phyloP scores from a whole-genome alignment of 805 yeast species.

The Suhomyces kilbournensis region DNA sequence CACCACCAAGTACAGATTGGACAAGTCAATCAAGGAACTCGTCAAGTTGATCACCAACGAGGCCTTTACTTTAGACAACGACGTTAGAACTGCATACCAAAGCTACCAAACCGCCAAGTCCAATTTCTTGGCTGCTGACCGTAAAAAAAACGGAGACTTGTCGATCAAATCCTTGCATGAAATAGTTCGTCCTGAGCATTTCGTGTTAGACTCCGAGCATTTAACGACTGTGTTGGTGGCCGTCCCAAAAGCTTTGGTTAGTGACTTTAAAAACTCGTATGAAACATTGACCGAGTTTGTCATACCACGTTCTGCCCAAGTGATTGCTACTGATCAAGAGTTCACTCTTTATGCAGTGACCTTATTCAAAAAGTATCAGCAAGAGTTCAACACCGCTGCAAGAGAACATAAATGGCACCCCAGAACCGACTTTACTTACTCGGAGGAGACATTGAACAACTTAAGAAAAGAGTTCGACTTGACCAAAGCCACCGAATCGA shows the following conservation, averaged over 20 bases:
- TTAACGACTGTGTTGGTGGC: slow-evolving; percentile 83
- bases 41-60: slow-evolving; percentile 69
- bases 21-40: slow-evolving; percentile 76
- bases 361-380: slow-evolving; percentile 75
- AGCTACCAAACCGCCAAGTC: slow-evolving; percentile 80
- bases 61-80: slow-evolving; percentile 79
- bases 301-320: slow-evolving; percentile 84
- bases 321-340: slow-evolving; percentile 71
- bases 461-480: slow-evolving; percentile 76
- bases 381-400: slow-evolving; percentile 63
- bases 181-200: slow-evolving; percentile 77
- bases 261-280: slow-evolving; percentile 64
- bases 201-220: slow-evolving; percentile 83
- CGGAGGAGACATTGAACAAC: slow-evolving; percentile 69
- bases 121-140: slow-evolving; percentile 80
- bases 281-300: slow-evolving; percentile 79
- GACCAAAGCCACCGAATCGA: slow-evolving; percentile 71
- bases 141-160: slow-evolving; percentile 90
- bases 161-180: slow-evolving; percentile 89
- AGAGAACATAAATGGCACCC: slow-evolving; percentile 90
- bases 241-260: slow-evolving; percentile 66
- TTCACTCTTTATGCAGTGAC: slow-evolving; percentile 74
- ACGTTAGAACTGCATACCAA: slow-evolving; percentile 73
- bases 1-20: slow-evolving; percentile 78
- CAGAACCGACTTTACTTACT: slow-evolving; percentile 79